A percentile compares a stretch with the other conserved stretches of the same genome.
These are phyloP conservation scores for Austroboletus sp. DNA, from an alignment of 1,284 basidiomycete genomes.

Conservation along the genomic window DNA sequence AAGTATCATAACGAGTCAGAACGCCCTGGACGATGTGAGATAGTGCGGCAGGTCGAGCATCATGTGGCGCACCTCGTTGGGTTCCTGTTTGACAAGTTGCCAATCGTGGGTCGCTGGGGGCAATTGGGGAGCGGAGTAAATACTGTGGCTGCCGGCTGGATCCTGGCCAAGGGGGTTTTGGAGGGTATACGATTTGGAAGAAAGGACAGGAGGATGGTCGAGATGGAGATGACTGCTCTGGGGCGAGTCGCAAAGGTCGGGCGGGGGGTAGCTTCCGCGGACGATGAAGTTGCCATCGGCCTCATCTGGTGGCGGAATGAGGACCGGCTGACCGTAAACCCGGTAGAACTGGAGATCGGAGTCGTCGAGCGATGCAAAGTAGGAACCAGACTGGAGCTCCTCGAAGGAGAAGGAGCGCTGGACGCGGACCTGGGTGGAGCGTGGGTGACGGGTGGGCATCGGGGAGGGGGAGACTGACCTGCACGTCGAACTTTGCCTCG, in stretches of 20 bases:
- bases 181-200: constrained; percentile 30
- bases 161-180: constrained; percentile 24
- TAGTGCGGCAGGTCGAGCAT: not conserved
- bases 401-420: constrained; percentile 32
- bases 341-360: constrained; percentile 31
- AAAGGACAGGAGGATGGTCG: constrained; percentile 1
- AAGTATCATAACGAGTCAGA: constrained; percentile 10
- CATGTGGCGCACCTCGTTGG: constrained; percentile 19
- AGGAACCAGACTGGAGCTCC: constrained; percentile 32
- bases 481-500: constrained; percentile 24
- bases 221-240: constrained; percentile 3
- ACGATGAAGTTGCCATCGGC: constrained; percentile 15
- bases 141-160: not conserved
- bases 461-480: constrained; percentile 12
- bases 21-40: constrained; percentile 17
- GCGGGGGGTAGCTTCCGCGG: constrained; percentile 8
- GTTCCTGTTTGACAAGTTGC: constrained; percentile 24
- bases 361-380: constrained; percentile 27
- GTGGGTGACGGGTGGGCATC: not conserved
- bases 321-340: constrained; percentile 29
- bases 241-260: not conserved
- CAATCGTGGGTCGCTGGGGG: constrained; percentile 12
- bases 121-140: not conserved
- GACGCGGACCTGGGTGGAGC: constrained; percentile 22
- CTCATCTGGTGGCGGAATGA: constrained; percentile 26